Conservation (phyloP, 768 basidiomycete species). For the Hypsizygus marmoreus region DNA sequence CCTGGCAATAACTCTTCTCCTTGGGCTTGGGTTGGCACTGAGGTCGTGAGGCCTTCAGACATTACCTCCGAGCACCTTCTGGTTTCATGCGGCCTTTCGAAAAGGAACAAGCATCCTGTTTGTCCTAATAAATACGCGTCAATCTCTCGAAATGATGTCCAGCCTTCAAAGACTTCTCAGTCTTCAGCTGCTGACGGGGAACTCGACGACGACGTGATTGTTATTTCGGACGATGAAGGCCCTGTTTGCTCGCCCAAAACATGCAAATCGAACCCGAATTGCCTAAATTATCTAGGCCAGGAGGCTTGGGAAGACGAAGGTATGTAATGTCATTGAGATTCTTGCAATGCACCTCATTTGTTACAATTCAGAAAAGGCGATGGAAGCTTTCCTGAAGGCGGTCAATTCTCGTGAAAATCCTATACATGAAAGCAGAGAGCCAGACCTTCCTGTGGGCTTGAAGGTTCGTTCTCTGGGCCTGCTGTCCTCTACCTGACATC, state of each 20-base stretch:
- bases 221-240: slow-evolving; percentile 69
- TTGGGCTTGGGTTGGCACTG: slow-evolving; percentile 85
- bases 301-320: slow-evolving; percentile 79
- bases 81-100: slow-evolving; percentile 67
- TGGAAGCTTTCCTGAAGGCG: slow-evolving; percentile 51
- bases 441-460: slow-evolving; percentile 70
- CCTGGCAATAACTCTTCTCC: slow-evolving; percentile 45
- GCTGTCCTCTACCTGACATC: no score
- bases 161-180: slow-evolving; percentile 10
- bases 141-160: slow-evolving; percentile 19
- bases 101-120: slow-evolving; percentile 47
- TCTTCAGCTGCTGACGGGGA: slow-evolving; percentile 36
- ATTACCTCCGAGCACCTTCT: slow-evolving; percentile 70
- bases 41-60: slow-evolving; percentile 53
- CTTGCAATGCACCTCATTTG: slow-evolving; percentile 11
- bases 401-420: slow-evolving; percentile 61
- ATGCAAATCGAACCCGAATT: slow-evolving; percentile 81
- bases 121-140: slow-evolving; percentile 60
- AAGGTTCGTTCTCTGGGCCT: slow-evolving; percentile 61
- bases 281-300: slow-evolving; percentile 87
- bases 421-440: slow-evolving; percentile 45
- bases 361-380: slow-evolving; percentile 44
- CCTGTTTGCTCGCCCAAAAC: slow-evolving; percentile 55
- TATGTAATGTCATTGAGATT: slow-evolving; percentile 23
- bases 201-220: slow-evolving; percentile 62